Percentiles rank a stretch among this genome's conserved stretches.
These are phyloP conservation scores for Xylaria palmicola DNA, from an alignment of 495 filamentous ascomycete species.

Conservation along the genomic window DNA sequence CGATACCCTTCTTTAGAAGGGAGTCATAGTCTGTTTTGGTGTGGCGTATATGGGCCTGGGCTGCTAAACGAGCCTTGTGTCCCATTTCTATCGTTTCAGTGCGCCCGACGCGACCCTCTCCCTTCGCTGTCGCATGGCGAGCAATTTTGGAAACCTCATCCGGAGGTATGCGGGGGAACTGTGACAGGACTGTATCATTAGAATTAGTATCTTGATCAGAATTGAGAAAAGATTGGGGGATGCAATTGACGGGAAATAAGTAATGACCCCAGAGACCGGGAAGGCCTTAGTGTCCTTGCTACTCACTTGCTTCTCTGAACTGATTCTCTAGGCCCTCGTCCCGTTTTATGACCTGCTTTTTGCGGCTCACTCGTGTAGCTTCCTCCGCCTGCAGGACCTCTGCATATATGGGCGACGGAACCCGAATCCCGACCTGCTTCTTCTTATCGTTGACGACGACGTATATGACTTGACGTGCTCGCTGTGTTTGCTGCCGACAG, in stretches of 20 bases:
- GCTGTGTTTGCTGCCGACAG: conserved; percentile 37
- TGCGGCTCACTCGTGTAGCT: conserved; percentile 29
- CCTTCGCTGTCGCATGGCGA: conserved; percentile 32
- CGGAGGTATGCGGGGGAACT: conserved; percentile 32
- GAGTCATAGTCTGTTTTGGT: conserved; percentile 38
- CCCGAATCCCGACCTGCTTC: conserved; percentile 36
- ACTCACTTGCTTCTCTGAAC: conserved; percentile 12
- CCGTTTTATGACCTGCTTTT: conserved; percentile 23
- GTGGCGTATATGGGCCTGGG: conserved; percentile 40
- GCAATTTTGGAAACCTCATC: conserved; percentile 22
- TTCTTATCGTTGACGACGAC: conserved; percentile 28
- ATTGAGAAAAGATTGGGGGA: not conserved
- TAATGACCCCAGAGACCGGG: too few species aligned
- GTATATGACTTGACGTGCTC: conserved; percentile 29
- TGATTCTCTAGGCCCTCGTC: conserved; percentile 27
- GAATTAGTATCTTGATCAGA: not conserved
- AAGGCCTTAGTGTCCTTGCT: too few species aligned
- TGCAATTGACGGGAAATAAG: too few species aligned
- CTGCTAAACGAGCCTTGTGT: conserved; percentile 35
- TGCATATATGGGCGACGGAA: conserved; percentile 30
- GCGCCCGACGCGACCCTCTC: conserved; percentile 36
- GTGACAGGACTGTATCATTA: conserved; percentile 19
- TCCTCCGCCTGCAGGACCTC: conserved; percentile 24
- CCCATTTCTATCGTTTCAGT: conserved; percentile 25
- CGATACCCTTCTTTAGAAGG: conserved; percentile 19